Base-by-base conservation (phyloP, 257 asterid species). In the Nicotiana undulata region DNA sequence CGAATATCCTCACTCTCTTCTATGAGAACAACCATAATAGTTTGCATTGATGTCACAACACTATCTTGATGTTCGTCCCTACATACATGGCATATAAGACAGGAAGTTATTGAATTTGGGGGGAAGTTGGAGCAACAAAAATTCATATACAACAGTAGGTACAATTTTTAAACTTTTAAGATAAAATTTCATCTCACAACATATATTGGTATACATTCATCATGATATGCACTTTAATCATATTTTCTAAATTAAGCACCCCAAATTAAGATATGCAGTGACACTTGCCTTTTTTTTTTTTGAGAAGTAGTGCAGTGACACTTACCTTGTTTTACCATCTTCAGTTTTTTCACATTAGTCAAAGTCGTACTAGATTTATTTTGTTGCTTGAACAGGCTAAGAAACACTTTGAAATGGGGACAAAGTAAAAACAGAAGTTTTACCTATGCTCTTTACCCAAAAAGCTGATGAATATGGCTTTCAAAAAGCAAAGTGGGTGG, bases 1-100 rank as follows among this genome's bases (percentile, higher is more conserved):
- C 83, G 92, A 49, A 91, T 87, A 84, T 96, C 98, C 88, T 94
- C 98, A 79, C 98, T 92, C 86, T 96, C 99, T 87, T 96, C 98
- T 65, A 94, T 79, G 81, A 96, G 86, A 84, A 91, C 95, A 67
- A 87, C 94, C 98, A 96, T 92, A 74, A 96, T 96, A 76, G 94
- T 93, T 86, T 92, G 92, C 98, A 96, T 96, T 77, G 99, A 96
- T 46, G 93, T 86, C 84, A 89, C 86, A 78, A 94, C 97, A 89
- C 88, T 91, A 86, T 89, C 97, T 32, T 96, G 92, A 84, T 96
- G 89, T 59, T 88, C 90, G 26, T 91, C 98, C 81, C 98, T 93
- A 92, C 86, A 89, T 53, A 80, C 34, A 76, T 82, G 76, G 81
- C 44, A 26, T 74, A 55, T 56, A 82, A 9, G 75, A 53, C 66